Conservation (phyloP, 208 protist genomes). For the Zelonia costaricensis region DNA sequence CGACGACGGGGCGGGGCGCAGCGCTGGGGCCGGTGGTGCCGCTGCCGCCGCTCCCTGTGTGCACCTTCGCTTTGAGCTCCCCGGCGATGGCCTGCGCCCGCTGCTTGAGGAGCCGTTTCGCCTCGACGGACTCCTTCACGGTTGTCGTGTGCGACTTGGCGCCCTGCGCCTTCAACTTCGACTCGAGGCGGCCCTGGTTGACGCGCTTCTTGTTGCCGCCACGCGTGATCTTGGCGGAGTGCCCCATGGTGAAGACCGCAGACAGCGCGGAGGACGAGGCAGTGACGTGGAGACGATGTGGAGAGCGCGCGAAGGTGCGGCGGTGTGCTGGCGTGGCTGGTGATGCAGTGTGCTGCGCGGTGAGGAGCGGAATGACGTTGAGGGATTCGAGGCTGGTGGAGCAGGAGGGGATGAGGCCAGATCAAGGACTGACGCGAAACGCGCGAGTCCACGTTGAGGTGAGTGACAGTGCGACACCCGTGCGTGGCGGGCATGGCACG, state of each 20-base stretch:
- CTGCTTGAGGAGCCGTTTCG: conserved; percentile 58
- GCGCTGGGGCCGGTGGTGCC: not conserved
- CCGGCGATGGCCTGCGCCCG: conserved; percentile 62
- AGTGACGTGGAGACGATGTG: not conserved
- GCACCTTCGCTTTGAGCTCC: conserved; percentile 60
- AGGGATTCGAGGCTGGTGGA: too few relatives aligned
- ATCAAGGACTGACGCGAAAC: too few relatives aligned
- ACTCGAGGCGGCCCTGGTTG: conserved; percentile 69
- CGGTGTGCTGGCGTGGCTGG: too few relatives aligned
- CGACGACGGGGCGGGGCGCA: not conserved
- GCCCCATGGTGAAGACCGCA: conserved; percentile 53
- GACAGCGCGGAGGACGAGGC: not conserved
- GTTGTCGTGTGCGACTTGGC: conserved; percentile 72
- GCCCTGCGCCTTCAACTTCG: conserved; percentile 77
- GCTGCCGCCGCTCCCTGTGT: conserved; percentile 11
- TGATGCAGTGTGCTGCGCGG: too few relatives aligned
- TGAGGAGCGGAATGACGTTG: too few relatives aligned
- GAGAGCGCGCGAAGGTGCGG: not conserved
- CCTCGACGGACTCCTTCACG: conserved; percentile 63
- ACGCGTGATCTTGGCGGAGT: conserved; percentile 86
- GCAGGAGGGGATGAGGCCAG: too few relatives aligned
- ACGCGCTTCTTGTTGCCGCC: conserved; percentile 89
- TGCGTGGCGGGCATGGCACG: too few relatives aligned
- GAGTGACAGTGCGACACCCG: too few relatives aligned
- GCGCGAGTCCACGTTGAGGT: too few relatives aligned